Percentiles rank a stretch among this genome's conserved stretches.
Evolutionary conservation across 2,329 filamentous ascomycete genomes (phyloP).

Genomic region (Colletotrichum camelliae): DNA sequence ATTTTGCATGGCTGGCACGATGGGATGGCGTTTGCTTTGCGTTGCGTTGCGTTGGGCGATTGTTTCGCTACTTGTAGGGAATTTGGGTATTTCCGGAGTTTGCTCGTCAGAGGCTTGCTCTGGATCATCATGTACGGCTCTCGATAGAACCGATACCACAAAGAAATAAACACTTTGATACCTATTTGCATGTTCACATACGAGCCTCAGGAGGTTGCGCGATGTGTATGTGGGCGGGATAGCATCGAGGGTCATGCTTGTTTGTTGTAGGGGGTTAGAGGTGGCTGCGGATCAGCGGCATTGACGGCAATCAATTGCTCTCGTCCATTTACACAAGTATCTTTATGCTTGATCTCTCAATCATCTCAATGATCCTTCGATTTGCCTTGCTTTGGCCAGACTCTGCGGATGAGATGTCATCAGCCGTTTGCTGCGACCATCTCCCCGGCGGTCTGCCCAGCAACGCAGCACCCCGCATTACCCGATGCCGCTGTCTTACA

Average conservation of each 20-base stretch:
- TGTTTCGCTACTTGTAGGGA: neutral
- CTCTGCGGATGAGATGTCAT: neutral
- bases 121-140: neutral
- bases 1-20: constrained; percentile 21
- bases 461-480: constrained; percentile 4
- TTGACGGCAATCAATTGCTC: neutral
- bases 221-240: neutral
- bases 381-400: neutral
- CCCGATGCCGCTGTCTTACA: neutral
- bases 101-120: constrained; percentile 10
- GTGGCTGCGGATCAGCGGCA: neutral
- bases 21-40: constrained; percentile 21
- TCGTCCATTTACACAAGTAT: accelerated
- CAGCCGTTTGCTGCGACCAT: neutral
- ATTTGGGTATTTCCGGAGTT: constrained; percentile 18
- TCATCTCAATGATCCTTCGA: accelerated
- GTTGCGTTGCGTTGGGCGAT: constrained; percentile 11
- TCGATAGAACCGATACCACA: neutral
- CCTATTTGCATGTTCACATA: neutral
- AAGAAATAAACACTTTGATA: constrained; percentile 12
- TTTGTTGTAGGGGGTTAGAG: neutral
- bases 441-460: neutral
- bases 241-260: neutral
- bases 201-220: neutral
- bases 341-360: neutral